Percentiles rank a stretch among this genome's conserved stretches.
These are phyloP conservation scores for Pyracantha coccinea DNA, from an alignment of 331 rosid species.

Conservation along the genomic window DNA sequence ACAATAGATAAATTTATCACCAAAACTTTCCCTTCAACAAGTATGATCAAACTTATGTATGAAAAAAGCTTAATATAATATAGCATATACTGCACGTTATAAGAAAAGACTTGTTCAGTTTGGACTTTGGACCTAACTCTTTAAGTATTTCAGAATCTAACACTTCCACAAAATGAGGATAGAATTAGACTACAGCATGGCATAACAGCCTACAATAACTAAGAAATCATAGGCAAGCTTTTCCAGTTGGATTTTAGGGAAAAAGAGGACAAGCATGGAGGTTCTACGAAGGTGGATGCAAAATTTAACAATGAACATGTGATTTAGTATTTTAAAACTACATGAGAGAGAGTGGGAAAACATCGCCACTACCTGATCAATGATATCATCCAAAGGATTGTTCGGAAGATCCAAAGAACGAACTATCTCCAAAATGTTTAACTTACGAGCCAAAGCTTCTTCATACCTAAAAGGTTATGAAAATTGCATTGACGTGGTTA, in stretches of 20 bases:
- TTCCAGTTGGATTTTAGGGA: background rate
- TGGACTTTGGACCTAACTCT: background rate
- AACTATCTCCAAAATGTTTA: constrained; percentile 54
- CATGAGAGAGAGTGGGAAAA: background rate
- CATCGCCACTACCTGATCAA: constrained; percentile 68
- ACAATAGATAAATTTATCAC: background rate
- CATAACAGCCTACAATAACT: background rate
- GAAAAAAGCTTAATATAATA: too few relatives aligned
- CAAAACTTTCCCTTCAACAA: background rate
- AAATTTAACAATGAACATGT: background rate
- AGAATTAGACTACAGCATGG: background rate
- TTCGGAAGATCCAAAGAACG: constrained; percentile 91
- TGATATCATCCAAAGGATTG: constrained; percentile 92
- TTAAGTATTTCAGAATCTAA: background rate
- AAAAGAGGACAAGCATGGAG: background rate
- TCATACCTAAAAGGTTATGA: constrained; percentile 41
- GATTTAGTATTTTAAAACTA: background rate
- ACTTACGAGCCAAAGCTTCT: constrained; percentile 68
- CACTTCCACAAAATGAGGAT: background rate
- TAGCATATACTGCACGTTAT: too few relatives aligned
- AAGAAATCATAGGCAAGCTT: background rate
- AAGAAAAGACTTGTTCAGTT: background rate
- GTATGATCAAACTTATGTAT: background rate
- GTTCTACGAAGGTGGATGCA: background rate
- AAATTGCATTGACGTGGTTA: background rate